phyloP scores from a whole-genome alignment of 768 basidiomycete species.

The Podaxis carcinomalis region DNA sequence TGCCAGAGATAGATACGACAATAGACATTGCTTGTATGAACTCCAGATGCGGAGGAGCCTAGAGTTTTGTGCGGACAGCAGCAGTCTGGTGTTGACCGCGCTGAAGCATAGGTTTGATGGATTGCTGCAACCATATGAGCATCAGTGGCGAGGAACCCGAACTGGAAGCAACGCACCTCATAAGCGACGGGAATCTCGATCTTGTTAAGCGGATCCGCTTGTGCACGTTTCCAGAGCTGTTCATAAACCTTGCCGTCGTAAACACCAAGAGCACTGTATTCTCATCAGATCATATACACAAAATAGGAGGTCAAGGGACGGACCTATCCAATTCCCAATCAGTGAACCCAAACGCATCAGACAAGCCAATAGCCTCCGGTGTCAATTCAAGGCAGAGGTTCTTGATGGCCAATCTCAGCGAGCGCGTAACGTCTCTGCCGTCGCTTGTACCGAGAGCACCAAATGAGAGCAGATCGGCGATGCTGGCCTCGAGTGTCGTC shows the following conservation, averaged over 20 bases:
- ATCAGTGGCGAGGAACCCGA: not conserved
- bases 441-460: constrained; percentile 31
- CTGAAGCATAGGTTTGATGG: constrained; percentile 49
- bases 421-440: constrained; percentile 38
- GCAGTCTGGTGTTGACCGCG: constrained; percentile 39
- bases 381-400: constrained; percentile 46
- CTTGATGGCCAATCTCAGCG: constrained; percentile 47
- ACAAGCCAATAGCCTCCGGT: constrained; percentile 63
- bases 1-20: not conserved
- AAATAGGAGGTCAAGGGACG: constrained; percentile 5
- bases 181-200: constrained; percentile 51
- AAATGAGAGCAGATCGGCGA: constrained; percentile 59
- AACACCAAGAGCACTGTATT: constrained; percentile 53
- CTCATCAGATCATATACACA: not conserved
- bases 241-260: constrained; percentile 66
- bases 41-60: not conserved
- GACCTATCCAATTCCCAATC: constrained; percentile 75
- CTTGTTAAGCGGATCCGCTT: constrained; percentile 57
- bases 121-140: constrained; percentile 25
- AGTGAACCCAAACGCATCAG: constrained; percentile 69
- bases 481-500: constrained; percentile 46
- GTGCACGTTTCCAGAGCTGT: constrained; percentile 54
- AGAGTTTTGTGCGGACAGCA: not conserved
- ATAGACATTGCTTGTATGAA: not conserved
- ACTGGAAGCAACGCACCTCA: constrained; percentile 31